Base-by-base conservation (phyloP, 2,329 filamentous ascomycete species). In the Colletotrichum sp. region DNA sequence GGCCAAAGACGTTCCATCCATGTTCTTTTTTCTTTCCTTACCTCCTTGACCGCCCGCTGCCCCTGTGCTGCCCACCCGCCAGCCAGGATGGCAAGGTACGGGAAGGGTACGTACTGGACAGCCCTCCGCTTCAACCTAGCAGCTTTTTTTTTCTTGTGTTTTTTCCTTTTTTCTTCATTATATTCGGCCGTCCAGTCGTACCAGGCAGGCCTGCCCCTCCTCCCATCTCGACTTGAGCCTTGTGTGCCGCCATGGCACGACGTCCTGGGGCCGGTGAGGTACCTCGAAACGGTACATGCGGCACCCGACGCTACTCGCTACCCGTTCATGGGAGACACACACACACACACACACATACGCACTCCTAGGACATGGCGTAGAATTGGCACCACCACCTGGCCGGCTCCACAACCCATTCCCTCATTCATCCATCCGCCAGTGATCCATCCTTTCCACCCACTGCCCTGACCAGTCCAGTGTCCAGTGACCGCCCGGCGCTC, bases 1-100 rank as follows among this genome's bases (percentile, higher is more conserved):
- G 71, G 28, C 59, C 64, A 77, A 55, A 60, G 76, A 68, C 68
- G 72, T 77, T 78, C 76, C 68, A 78, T 78, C 77, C 76, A 78
- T 78, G 72, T 78, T 78, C 70, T 78, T 76, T 76, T 74, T 57
- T 59, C 24, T 72, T 71, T 68, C 63, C 67, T 69, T 68, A 36
- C 36, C 55, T 71, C 44, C 67, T 68, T 77, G 72, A 72, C 72
- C 75, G 72, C 75, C 72, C 68, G 71, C 68, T n/a, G 55, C 32
- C 72, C 57, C 24, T 30, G 60, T 66, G 18, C 60, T 30, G 65
- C 34, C 28, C 49, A 28, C 39, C 28, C 49, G 24, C 55, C 18
- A 18, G 24, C 55, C 32, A 52, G 57, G 44, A 52, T 52, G 44
- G 44, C 10, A 4, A 52, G 44, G n/a, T 3, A 52, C 30, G 24